Percentiles rank a stretch among this genome's conserved stretches.
These are phyloP conservation scores for Penicillium silybi DNA, from an alignment of 495 filamentous ascomycete genomes.

Conservation along the genomic window DNA sequence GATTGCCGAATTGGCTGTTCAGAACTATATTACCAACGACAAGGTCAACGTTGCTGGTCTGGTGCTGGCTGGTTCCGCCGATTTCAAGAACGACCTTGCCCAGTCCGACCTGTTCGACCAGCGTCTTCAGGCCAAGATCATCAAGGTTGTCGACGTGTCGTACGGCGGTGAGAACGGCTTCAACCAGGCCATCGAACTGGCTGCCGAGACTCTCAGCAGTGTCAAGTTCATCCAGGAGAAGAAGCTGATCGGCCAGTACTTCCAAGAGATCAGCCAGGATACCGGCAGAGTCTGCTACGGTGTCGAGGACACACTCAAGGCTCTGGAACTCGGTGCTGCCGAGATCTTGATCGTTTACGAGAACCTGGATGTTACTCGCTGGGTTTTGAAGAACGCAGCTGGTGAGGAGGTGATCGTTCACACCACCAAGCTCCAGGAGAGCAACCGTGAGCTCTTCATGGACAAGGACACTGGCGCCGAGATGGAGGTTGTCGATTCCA, in stretches of 20 bases:
- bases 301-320: slow-evolving; percentile 95
- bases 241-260: slow-evolving; percentile 97
- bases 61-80: slow-evolving; percentile 92
- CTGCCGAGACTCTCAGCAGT: slow-evolving; percentile 92
- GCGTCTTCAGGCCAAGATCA: slow-evolving; percentile 88
- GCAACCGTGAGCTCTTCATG: slow-evolving; percentile 77
- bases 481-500: slow-evolving; percentile 85
- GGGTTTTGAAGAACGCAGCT: slow-evolving; percentile 73
- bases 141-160: slow-evolving; percentile 98
- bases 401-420: slow-evolving; percentile 72
- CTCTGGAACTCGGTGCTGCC: slow-evolving; percentile 90
- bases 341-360: slow-evolving; percentile 97
- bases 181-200: slow-evolving; percentile 96
- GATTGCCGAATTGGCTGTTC: slow-evolving; percentile 93
- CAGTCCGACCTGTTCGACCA: slow-evolving; percentile 95
- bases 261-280: slow-evolving; percentile 97
- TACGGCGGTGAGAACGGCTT: slow-evolving; percentile 99
- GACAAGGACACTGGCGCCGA: slow-evolving; percentile 93
- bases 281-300: slow-evolving; percentile 95
- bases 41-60: slow-evolving; percentile 96
- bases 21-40: slow-evolving; percentile 97
- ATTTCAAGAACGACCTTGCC: slow-evolving; percentile 99
- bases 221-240: slow-evolving; percentile 99
- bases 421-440: slow-evolving; percentile 82
- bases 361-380: slow-evolving; percentile 91